Base-by-base conservation (phyloP, 768 basidiomycete species). In the Agrocybe chaxingu region DNA sequence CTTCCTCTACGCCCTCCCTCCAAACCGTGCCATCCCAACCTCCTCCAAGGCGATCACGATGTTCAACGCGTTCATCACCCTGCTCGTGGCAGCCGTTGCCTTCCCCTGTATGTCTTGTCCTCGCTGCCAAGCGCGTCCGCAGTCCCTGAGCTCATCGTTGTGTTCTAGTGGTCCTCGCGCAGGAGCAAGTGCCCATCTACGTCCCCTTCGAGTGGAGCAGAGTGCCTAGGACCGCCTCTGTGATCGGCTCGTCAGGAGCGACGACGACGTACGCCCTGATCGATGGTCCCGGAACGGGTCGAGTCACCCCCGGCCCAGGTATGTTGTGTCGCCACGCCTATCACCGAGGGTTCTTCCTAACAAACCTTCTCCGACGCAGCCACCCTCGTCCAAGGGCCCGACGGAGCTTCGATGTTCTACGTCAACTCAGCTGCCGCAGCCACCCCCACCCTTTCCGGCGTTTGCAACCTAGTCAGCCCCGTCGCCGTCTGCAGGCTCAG, bases 401-500 rank as follows among this genome's bases (percentile, higher is more conserved):
- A 44, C 9, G 48, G 30, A 10, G 60, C 57, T 1, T 57, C 57
- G 12, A 61, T 61, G 55, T 42, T 53, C 30, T 61, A 58, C 34
- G 50, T 46, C 13, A 54, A 46, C 16, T 32, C 42, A 3, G 53
- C 33, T 1, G 48, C 47, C 3, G 45, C 51, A 4, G 51, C 57
- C 8, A 47, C 51, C 0, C 42, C 47, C 5, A 60, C 59, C 9
- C 47, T 57, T 24, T 57, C 55, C 11, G 60, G 60, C 6, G 45
- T 59, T 13, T 61, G 60, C 50, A 61, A 59, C 45, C 57, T 61
- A 36, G 48, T 44, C 38, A 53, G 51, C 18, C 60, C 60, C 4
- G 46, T 57, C 19, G 65, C 61, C 52, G 67, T 75, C 55, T 75
- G 72, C 11, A 81, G 53, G 42, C 65, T 70, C 10, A 81, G 64